Percentiles rank a stretch among this genome's conserved stretches.
These are phyloP conservation scores for Geotrichum histeridarum DNA, from an alignment of 1,139 yeast species.

Conservation along the genomic window DNA sequence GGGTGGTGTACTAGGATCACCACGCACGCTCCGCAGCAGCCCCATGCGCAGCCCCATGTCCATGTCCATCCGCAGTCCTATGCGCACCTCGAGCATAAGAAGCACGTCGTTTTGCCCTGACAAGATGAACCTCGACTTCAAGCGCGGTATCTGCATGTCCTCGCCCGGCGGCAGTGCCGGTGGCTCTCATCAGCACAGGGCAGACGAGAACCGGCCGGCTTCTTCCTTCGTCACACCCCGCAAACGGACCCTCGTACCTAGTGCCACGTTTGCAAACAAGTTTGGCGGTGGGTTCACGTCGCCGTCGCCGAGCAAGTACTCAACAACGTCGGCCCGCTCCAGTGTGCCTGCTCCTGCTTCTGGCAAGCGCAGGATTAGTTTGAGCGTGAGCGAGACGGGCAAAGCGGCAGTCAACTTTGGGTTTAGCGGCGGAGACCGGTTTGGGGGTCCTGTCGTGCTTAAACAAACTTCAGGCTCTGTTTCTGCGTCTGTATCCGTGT, in stretches of 20 bases:
- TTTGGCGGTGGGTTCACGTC: neutral
- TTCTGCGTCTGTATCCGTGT: neutral
- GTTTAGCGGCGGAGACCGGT: neutral
- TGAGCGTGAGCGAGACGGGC: neutral
- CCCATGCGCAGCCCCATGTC: too few species aligned
- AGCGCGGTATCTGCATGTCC: neutral
- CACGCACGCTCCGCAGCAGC: too few species aligned
- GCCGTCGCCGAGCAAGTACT: neutral
- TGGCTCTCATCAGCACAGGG: neutral
- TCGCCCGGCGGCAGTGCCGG: neutral
- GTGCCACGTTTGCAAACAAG: neutral
- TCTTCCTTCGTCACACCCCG: neutral
- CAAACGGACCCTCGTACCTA: neutral
- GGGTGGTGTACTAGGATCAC: too few species aligned
- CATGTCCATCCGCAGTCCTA: too few species aligned
- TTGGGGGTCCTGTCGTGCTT: neutral
- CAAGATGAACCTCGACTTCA: constrained; percentile 1
- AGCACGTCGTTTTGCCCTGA: neutral
- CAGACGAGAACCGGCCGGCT: neutral
- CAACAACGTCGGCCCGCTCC: neutral
- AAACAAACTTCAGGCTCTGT: neutral
- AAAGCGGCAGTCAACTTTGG: neutral
- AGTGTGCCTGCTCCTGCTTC: neutral
- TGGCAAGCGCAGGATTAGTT: neutral
- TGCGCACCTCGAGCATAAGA: too few species aligned